Evolutionary conservation across 306 rosid genomes (phyloP).

Genomic region (Glycine soja): DNA sequence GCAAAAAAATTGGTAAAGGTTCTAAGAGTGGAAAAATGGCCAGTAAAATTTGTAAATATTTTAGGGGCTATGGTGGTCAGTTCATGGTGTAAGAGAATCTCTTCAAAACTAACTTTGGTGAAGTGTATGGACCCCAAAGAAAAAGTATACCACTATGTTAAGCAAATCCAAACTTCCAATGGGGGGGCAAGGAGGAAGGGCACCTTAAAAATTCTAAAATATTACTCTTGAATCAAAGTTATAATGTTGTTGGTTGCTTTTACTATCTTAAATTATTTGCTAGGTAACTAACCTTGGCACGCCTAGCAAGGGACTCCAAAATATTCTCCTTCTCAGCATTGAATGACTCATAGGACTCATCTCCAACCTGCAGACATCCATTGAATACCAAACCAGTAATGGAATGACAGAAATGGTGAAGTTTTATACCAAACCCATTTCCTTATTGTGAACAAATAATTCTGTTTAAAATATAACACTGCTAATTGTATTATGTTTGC

Average conservation of each 20-base stretch:
- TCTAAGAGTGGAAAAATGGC: neutral
- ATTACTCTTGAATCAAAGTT: conserved; percentile 3
- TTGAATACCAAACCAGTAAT: conserved; percentile 11
- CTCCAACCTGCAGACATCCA: conserved; percentile 74
- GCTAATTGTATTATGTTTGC: no score
- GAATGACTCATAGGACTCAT: conserved; percentile 81
- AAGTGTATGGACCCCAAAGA: neutral
- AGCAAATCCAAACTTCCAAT: neutral
- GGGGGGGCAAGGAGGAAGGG: neutral
- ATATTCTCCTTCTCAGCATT: conserved; percentile 78
- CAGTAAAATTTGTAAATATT: neutral
- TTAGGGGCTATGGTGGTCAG: neutral
- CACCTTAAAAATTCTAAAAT: neutral
- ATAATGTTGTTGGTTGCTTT: neutral
- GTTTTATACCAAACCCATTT: neutral
- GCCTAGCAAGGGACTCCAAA: conserved; percentile 80
- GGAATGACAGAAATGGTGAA: neutral
- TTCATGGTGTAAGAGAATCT: conserved; percentile 23
- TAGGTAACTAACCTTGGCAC: conserved; percentile 79
- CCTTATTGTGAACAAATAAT: neutral
- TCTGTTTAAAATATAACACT: no score
- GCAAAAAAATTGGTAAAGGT: neutral
- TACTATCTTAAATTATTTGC: neutral
- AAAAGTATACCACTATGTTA: neutral
- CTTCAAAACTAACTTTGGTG: neutral